Evolutionary conservation across 352 stramenopile species (phyloP).

Genomic region (Elongisporangium senticosum): DNA sequence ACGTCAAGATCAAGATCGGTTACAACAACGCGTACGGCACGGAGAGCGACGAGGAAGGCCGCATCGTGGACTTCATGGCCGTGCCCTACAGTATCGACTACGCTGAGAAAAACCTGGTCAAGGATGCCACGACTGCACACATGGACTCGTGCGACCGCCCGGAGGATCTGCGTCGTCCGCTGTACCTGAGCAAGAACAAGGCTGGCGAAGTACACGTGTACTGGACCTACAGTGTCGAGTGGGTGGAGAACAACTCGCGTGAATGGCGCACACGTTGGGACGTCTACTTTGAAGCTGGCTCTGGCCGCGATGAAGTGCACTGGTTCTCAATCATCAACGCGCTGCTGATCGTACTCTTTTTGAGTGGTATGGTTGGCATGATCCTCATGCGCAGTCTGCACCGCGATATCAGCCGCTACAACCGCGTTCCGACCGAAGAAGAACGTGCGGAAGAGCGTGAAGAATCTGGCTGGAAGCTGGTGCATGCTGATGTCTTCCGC

Average conservation of each 20-base stretch:
- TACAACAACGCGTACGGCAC: conserved; percentile 92
- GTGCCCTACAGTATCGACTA: conserved; percentile 97
- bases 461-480: conserved; percentile 99
- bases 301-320: conserved; percentile 94
- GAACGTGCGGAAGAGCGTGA: conserved; percentile 97
- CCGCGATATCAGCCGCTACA: conserved; percentile 98
- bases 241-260: conserved; percentile 91
- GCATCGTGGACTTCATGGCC: conserved; percentile 98
- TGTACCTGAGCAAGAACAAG: conserved; percentile 85
- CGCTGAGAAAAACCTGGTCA: conserved; percentile 57
- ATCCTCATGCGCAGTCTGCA: conserved; percentile 98
- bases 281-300: conserved; percentile 94
- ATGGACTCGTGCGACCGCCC: conserved; percentile 78
- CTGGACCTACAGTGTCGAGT: conserved; percentile 98
- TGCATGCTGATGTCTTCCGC: conserved; percentile 99
- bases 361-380: conserved; percentile 98
- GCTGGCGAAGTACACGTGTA: conserved; percentile 80
- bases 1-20: conserved; percentile 98
- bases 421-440: conserved; percentile 93
- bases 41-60: conserved; percentile 76
- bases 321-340: conserved; percentile 99
- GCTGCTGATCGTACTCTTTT: conserved; percentile 98
- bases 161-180: conserved; percentile 47
- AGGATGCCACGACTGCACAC: conserved; percentile 38
- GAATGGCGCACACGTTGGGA: conserved; percentile 99